Conservation (phyloP, 768 basidiomycete species). For the Leccinum variicolor region DNA sequence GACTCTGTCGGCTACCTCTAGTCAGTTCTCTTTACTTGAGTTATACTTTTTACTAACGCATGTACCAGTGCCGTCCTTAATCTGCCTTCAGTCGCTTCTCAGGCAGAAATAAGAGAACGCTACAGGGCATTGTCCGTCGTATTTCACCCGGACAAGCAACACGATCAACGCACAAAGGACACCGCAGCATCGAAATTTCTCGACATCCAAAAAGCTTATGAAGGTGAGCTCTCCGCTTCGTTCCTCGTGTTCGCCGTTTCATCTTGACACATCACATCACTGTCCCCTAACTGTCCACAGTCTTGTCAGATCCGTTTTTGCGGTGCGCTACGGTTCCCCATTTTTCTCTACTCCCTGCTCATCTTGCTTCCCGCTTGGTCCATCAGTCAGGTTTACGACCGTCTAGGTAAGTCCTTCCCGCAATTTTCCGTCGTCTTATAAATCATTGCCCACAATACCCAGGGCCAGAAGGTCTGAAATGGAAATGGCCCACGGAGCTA, state of each 20-base stretch:
- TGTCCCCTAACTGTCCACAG: conserved; percentile 32
- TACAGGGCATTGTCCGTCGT: conserved; percentile 70
- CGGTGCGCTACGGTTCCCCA: conserved; percentile 41
- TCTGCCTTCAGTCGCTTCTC: conserved; percentile 58
- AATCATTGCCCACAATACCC: conserved; percentile 1
- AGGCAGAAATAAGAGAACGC: conserved; percentile 69
- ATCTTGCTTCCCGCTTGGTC: conserved; percentile 8
- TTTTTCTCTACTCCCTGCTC: conserved; percentile 3
- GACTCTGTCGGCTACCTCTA: conserved; percentile 24
- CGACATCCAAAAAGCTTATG: conserved; percentile 79
- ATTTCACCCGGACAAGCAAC: conserved; percentile 86
- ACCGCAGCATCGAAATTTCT: conserved; percentile 67
- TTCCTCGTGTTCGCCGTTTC: neutral
- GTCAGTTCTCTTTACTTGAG: conserved; percentile 23
- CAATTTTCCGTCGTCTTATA: conserved; percentile 12
- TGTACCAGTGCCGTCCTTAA: conserved; percentile 61
- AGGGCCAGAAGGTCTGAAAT: conserved; percentile 39
- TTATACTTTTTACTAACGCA: neutral
- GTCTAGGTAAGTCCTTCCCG: conserved; percentile 47
- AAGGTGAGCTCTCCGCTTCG: conserved; percentile 44
- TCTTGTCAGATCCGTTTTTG: conserved; percentile 69
- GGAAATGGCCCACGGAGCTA: conserved; percentile 44
- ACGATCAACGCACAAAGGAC: conserved; percentile 49
- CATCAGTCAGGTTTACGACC: conserved; percentile 69
- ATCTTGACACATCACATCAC: neutral